These are phyloP conservation scores for Aspergillus steynii DNA, from an alignment of 495 filamentous ascomycete genomes.

Conservation along the genomic window DNA sequence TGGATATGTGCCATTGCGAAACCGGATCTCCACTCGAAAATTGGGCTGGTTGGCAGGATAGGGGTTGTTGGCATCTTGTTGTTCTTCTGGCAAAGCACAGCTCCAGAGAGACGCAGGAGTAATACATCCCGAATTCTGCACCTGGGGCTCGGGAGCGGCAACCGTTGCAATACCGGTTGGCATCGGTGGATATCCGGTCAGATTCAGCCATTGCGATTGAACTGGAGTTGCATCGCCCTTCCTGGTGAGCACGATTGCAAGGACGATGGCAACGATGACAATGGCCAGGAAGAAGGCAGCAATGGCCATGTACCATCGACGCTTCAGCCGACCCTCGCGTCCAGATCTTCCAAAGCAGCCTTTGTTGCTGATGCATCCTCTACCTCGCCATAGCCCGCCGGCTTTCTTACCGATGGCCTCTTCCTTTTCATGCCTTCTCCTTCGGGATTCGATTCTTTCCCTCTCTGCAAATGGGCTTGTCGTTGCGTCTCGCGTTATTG, in stretches of 20 bases:
- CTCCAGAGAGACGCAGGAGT: slow-evolving; percentile 73
- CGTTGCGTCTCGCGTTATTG: slow-evolving; percentile 23
- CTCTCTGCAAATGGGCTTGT: slow-evolving; percentile 32
- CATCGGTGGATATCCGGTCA: slow-evolving; percentile 84
- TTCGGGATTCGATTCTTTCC: slow-evolving; percentile 51
- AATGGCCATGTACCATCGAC: slow-evolving; percentile 60
- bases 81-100: slow-evolving; percentile 75
- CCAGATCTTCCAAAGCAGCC: slow-evolving; percentile 63
- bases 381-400: slow-evolving; percentile 61
- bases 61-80: slow-evolving; percentile 59
- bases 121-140: slow-evolving; percentile 64
- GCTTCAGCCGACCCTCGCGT: slow-evolving; percentile 61
- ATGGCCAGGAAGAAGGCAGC: slow-evolving; percentile 53
- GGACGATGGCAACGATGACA: slow-evolving; percentile 58
- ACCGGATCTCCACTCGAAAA: slow-evolving; percentile 77
- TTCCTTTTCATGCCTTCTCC: slow-evolving; percentile 63
- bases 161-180: slow-evolving; percentile 80
- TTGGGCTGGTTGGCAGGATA: slow-evolving; percentile 67
- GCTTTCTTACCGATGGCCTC: slow-evolving; percentile 55
- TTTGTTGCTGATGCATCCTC: slow-evolving; percentile 57
- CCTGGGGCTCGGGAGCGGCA: slow-evolving; percentile 59
- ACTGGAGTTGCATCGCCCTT: slow-evolving; percentile 42
- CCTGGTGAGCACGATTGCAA: slow-evolving; percentile 61
- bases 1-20: slow-evolving; percentile 65
- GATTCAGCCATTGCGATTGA: slow-evolving; percentile 71